These are phyloP conservation scores for Lotus japonicus DNA, from an alignment of 306 rosid genomes.

Conservation along the genomic window DNA sequence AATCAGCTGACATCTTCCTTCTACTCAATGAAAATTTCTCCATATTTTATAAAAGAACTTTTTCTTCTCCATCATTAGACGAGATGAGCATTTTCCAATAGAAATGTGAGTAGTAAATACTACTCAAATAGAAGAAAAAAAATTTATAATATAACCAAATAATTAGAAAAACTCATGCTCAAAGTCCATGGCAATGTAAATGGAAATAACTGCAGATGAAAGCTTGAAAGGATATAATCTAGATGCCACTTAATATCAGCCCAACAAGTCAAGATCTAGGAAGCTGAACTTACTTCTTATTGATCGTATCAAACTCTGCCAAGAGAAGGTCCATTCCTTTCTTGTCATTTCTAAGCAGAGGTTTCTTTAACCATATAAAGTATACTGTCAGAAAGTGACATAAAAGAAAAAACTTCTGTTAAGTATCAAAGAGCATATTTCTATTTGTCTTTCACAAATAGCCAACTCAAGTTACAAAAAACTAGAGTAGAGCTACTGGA, in stretches of 20 bases:
- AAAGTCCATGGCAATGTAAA: background rate
- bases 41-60: background rate
- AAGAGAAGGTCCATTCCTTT: conserved; percentile 82
- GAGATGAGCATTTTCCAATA: background rate
- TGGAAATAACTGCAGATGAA: conserved; percentile 1
- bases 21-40: background rate
- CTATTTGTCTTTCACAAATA: no score
- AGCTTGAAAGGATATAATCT: conserved; percentile 1
- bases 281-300: conserved; percentile 51
- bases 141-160: background rate
- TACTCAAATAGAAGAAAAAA: background rate
- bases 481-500: background rate
- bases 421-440: background rate
- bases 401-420: background rate
- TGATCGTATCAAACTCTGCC: conserved; percentile 84
- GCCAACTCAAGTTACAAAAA: conserved; percentile 5
- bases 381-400: conserved; percentile 19
- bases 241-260: background rate
- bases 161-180: background rate
- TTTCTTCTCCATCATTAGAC: background rate
- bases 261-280: background rate
- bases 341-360: conserved; percentile 80
- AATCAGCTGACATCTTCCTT: background rate
- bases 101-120: background rate
- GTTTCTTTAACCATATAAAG: conserved; percentile 61